Evolutionary conservation across 257 asterid genomes (phyloP), one percentile per base, ranked within the genome.

Genomic region (Solanum verrucosum): DNA sequence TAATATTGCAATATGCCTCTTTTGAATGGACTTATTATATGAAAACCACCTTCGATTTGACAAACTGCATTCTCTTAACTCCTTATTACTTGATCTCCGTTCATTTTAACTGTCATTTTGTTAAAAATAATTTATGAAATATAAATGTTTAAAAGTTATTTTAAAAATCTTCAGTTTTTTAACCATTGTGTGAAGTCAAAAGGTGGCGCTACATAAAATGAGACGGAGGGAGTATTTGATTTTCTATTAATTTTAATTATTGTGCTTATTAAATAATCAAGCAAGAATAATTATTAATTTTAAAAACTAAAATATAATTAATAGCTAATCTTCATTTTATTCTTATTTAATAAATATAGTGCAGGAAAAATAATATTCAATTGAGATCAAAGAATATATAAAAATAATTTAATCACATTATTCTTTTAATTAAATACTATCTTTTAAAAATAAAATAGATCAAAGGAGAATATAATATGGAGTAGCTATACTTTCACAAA

Each of bases 1-100:
- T 90, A 86, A 71, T 87, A 87, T 82, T 90, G 89, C 88, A 94
- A 92, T 92, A 92, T 91, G 91, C 87, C 7, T 7, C 87, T 74
- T 87, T 92, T 90, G 90, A 89, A 90, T 89, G 85, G 90, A 78
- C 83, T 83, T 90, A 71, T 81, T 87, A 85, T 18, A 72, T 72
- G 21, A 40, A 35, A 88, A 92, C 72, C 75, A 56, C 84, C 27
- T 87, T 85, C 77, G 84, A 72, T 83, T 88, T 88, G 89, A 90
- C 95, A 93, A 12, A 87, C 96, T 93, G 93, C 91, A 90, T 77
- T 71, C 79, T 75, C 37, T 23, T 23, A 2, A 23, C 31, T 23
- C 5, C 11, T 37, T 75, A 16, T 1, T 74, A 35, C 16, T 46
- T 46, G 16, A 46, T 13, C 18, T 13, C 27, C 12, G 1, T 8